These are phyloP conservation scores for Phytophthora macrochlamydospora DNA, from an alignment of 352 stramenopile genomes.

Conservation along the genomic window DNA sequence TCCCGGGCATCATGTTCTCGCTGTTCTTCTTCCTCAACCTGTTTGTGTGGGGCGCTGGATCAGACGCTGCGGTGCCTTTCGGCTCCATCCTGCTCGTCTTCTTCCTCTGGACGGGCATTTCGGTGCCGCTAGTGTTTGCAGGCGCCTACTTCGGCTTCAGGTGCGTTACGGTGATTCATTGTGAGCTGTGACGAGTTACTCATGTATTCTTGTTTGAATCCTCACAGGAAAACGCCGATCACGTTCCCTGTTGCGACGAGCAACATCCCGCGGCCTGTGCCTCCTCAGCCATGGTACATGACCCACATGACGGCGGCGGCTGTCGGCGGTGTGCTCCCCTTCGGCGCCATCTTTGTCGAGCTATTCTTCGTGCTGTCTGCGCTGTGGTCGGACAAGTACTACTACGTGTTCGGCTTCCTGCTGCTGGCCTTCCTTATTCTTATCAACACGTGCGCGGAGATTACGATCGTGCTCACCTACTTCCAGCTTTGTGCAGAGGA, in stretches of 20 bases:
- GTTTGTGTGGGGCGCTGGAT: conserved; percentile 94
- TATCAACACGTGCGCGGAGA: conserved; percentile 98
- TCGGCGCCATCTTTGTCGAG: conserved; percentile 99
- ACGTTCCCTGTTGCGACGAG: conserved; percentile 97
- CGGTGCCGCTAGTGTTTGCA: conserved; percentile 98
- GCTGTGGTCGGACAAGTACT: conserved; percentile 99
- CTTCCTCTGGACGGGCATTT: conserved; percentile 99
- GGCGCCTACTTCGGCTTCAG: conserved; percentile 99
- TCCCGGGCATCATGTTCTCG: conserved; percentile 96
- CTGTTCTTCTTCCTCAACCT: conserved; percentile 99
- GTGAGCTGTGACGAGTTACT: conserved; percentile 1
- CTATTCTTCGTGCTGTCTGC: conserved; percentile 99
- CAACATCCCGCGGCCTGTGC: conserved; percentile 98
- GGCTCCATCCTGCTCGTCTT: conserved; percentile 97
- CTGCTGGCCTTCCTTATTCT: conserved; percentile 99
- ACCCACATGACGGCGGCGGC: conserved; percentile 91
- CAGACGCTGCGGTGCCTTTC: conserved; percentile 95
- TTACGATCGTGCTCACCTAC: conserved; percentile 99
- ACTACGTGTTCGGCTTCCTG: conserved; percentile 99
- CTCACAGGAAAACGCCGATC: conserved; percentile 77
- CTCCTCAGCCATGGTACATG: conserved; percentile 99
- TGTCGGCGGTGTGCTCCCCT: conserved; percentile 98
- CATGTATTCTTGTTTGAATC: background rate
- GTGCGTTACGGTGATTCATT: conserved; percentile 29
- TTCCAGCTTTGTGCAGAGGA: conserved; percentile 99